Base-by-base conservation (phyloP, 768 basidiomycete species). In the Boletus rubroflammeus region DNA sequence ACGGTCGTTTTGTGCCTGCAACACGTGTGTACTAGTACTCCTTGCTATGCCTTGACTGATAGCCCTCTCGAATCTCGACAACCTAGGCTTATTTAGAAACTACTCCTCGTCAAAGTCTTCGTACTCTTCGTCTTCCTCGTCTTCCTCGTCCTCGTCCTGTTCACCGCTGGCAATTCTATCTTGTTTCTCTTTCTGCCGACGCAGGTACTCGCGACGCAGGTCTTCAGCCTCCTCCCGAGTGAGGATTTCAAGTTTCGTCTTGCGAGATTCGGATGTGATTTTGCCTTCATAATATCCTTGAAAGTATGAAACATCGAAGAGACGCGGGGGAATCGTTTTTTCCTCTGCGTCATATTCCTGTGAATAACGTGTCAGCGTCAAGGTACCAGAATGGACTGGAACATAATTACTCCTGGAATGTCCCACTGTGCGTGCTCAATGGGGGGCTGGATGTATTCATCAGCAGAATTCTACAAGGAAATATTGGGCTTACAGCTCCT, bases 261-360 rank as follows among this genome's bases (percentile, higher is more conserved):
- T 62, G 35, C 62, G 59, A 17, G 64, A 36, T 17, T 43, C 47
- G 7, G 68, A 69, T 8, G 50, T 55, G 17, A 70, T 13, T 31
- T 60, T 62, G 50, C 67, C 61, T 32, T 63, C 38, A 43, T 62
- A 62, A 29, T 64, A 71, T 11, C 57, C 58, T 47, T 49, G 51
- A 38, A 71, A 71, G 28, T 62, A 62, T 8, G 64, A 54, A 9
- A 36, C 26, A 9, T 60, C 53, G 17, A 62, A 67, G 23, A 71
- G 35, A 14, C 62, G 60, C 5, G 50, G 38, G 3, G 65, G 28
- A 3, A 65, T 57, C 0, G 8, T 54, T 47, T 69, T 68, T 0
- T 69, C 63, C 8, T 66, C 61, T 11, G 64, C 51, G 0, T 62
- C 62, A 7, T 47, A 5, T 48, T 64, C 69, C 69, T 69, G 42